Conservation (phyloP, 2,329 filamentous ascomycete species). For the Trichophaea hybrida region DNA sequence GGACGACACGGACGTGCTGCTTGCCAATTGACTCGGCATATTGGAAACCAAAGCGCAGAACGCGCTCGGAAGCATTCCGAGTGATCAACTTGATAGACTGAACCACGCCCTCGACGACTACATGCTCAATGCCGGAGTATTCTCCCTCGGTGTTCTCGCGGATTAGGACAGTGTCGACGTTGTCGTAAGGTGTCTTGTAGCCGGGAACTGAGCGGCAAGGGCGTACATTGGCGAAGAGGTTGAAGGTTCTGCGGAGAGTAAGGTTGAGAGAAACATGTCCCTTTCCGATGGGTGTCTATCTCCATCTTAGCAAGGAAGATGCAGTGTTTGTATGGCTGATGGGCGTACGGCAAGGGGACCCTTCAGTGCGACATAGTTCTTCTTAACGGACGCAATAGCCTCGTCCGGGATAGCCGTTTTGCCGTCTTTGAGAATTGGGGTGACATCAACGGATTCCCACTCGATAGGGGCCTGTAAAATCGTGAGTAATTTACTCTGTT, state of each 20-base stretch:
- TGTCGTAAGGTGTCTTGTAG: constrained; percentile 97
- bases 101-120: constrained; percentile 93
- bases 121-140: constrained; percentile 98
- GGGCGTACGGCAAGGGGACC: constrained; percentile 80
- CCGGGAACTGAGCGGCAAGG: constrained; percentile 93
- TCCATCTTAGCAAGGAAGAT: not conserved
- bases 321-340: constrained; percentile 12
- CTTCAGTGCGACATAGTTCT: constrained; percentile 96
- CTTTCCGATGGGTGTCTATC: constrained; percentile 84
- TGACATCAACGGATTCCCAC: constrained; percentile 96
- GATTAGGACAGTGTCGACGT: constrained; percentile 92
- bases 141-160: constrained; percentile 99
- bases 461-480: constrained; percentile 61
- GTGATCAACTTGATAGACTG: constrained; percentile 99
- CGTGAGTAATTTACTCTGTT: constrained; percentile 25
- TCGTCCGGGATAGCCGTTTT: constrained; percentile 88
- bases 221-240: constrained; percentile 98
- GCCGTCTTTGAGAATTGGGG: constrained; percentile 81
- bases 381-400: constrained; percentile 82
- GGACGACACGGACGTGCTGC: constrained; percentile 92
- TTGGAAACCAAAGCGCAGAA: constrained; percentile 95
- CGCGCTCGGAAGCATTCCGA: constrained; percentile 81
- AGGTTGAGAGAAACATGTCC: constrained; percentile 98
- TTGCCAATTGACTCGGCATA: constrained; percentile 85
- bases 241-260: constrained; percentile 96